Base-by-base conservation (phyloP, 1,284 basidiomycete genomes). In the Apiotrichum domesticum region DNA sequence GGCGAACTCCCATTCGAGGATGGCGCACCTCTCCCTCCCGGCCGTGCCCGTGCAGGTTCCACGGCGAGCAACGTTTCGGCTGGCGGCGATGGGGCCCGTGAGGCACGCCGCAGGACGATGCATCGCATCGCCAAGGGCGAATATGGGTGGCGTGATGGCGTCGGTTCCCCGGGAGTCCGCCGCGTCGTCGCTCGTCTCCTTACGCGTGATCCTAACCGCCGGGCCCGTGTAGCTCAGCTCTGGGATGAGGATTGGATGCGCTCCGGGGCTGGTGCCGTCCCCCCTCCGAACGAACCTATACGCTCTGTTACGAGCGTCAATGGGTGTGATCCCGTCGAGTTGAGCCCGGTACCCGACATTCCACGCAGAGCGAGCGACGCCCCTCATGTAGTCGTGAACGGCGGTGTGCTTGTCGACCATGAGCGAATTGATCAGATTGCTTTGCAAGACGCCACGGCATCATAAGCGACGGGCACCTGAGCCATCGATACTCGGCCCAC, bases 91-190 rank as follows among this genome's bases (percentile, higher is more conserved):
- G 35, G n/a, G 32, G 52, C 34, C 2, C 59, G 59, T 13, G 55
- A 59, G 4, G 15, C 35, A 11, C 52, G 57, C 6, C 54, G 61
- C 1, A 52, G 61, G 13, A 51, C 51, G 9, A 75, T 91, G 65
- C 83, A 88, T 79, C 80, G 83, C 55, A 90, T 93, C 66, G 88
- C 88, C 4, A 83, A 84, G 66, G 87, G 84, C 46, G 85, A 87
- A 65, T 91, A 85, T 72, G 70, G 77, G 44, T 91, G 87, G 87
- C 87, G 68, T 14, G 46, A 52, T 9, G 59, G 61, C 32, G 57
- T 64, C 5, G 68, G 66, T 10, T 64, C 63, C n/a, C 42, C 63
- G 32, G 71, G 47, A 58, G 69, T 71, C 73, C 54, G 71, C 65
- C 43, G 47, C n/a, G 77, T 89, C 41, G 87, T 88, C 0, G 80